phyloP scores from a whole-genome alignment of 176 grass and related monocot genomes.

The Puccinellia tenuiflora region DNA sequence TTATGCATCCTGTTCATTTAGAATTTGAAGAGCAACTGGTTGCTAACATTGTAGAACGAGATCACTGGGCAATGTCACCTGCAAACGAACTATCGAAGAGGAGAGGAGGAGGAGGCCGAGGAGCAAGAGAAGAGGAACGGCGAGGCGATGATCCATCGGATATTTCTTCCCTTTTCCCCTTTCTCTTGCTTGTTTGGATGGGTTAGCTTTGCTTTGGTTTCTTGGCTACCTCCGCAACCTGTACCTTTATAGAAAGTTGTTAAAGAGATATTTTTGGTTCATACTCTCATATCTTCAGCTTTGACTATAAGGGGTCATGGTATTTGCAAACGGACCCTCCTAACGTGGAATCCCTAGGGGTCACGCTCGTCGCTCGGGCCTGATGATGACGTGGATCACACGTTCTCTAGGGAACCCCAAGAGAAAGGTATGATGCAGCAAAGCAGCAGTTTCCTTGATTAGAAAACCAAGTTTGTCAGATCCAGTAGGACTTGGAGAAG shows the following conservation, averaged over 20 bases:
- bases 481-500: too few relatives aligned
- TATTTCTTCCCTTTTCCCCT: background rate
- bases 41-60: too few relatives aligned
- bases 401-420: too few relatives aligned
- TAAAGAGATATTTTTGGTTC: background rate
- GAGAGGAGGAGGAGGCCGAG: slow-evolving; percentile 21
- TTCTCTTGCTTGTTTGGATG: slow-evolving; percentile 12
- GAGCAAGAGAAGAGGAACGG: slow-evolving; percentile 20
- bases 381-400: too few relatives aligned
- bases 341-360: background rate
- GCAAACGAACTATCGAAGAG: too few relatives aligned
- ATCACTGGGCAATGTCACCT: too few relatives aligned
- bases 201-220: slow-evolving; percentile 16
- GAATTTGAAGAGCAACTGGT: too few relatives aligned
- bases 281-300: background rate
- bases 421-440: too few relatives aligned
- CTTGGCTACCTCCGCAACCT: background rate
- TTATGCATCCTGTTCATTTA: too few relatives aligned
- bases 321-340: background rate
- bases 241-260: slow-evolving; percentile 23
- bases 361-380: too few relatives aligned
- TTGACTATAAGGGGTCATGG: background rate
- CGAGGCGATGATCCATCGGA: slow-evolving; percentile 44
- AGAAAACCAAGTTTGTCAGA: too few relatives aligned
- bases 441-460: too few relatives aligned